Evolutionary conservation across 1,139 yeast genomes (phyloP).

Genomic region (Hansenula sp.): DNA sequence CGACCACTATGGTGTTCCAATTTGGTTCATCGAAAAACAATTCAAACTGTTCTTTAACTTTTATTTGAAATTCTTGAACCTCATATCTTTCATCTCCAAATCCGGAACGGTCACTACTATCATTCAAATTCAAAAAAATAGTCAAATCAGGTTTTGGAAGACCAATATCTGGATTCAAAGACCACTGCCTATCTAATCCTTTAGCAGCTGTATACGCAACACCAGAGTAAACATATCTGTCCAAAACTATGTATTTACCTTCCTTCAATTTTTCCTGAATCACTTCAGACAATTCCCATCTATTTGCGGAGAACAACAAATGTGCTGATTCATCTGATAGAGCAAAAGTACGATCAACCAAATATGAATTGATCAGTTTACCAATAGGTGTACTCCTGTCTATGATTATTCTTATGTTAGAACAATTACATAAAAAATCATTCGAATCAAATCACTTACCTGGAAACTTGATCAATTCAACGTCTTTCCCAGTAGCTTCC

Average conservation of each 20-base stretch:
- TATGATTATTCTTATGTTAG: too few relatives aligned
- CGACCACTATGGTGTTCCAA: slow-evolving; percentile 44
- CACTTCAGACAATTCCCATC: slow-evolving; percentile 77
- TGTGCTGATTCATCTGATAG: slow-evolving; percentile 80
- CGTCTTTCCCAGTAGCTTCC: slow-evolving; percentile 27
- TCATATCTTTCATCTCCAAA: slow-evolving; percentile 96
- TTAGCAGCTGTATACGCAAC: slow-evolving; percentile 93
- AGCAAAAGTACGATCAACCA: slow-evolving; percentile 44
- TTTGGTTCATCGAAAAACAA: slow-evolving; percentile 35
- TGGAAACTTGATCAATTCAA: slow-evolving; percentile 71
- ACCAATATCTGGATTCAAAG: slow-evolving; percentile 76
- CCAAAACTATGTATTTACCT: slow-evolving; percentile 68
- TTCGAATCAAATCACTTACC: slow-evolving; percentile 18
- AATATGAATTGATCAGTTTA: slow-evolving; percentile 65
- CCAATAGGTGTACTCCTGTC: slow-evolving; percentile 85
- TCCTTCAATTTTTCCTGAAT: slow-evolving; percentile 41
- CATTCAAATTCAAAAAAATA: slow-evolving; percentile 65
- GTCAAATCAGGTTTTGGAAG: slow-evolving; percentile 85
- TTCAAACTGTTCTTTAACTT: slow-evolving; percentile 61
- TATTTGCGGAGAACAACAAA: slow-evolving; percentile 83
- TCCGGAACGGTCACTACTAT: slow-evolving; percentile 57
- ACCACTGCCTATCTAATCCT: slow-evolving; percentile 69
- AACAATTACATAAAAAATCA: too few relatives aligned
- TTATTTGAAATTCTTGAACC: slow-evolving; percentile 60
- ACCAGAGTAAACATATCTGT: slow-evolving; percentile 90